Base-by-base conservation (phyloP, 2,329 filamentous ascomycete genomes). In the Aspergillus sergii region DNA sequence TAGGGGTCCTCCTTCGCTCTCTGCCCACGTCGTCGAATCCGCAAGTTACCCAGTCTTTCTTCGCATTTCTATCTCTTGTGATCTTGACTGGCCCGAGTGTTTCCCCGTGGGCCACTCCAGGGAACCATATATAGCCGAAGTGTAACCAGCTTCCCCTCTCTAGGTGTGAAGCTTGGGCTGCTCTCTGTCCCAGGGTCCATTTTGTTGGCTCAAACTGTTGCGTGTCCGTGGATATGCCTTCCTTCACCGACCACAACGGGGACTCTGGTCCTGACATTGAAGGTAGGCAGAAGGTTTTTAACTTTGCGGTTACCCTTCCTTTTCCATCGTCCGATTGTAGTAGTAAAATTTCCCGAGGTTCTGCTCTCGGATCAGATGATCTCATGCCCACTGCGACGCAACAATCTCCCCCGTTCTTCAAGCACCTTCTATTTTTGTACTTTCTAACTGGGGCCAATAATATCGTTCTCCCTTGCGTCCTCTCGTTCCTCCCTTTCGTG, bases 251-350 rank as follows among this genome's bases (percentile, higher is more conserved):
- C 62, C 65, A 70, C 56, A 66, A 66, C 59, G 60, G 57, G 60
- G 67, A 68, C 56, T 60, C 63, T 32, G 68, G 66, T 48, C 60
- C 66, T 61, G 69, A 72, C 60, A 62, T 65, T 67, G 68, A 71
- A 73, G 74, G 74, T 76, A 75, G 70, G 74, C 68, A 39, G 54
- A 23, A 26, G 43, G 21, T 43, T 46, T 51, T 64, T 66, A 65
- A 55, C 62, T 60, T 57, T 59, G 16, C 57, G 53, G 21, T 61
- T 51, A 32, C 56, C 61, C 62, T 51, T 48, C 46, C 54, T 60
- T 55, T 58, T 41, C 65, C 57, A 45, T 63, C 58, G 39, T 59
- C 50, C 56, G 61, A 54, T 62, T 61, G 68, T 67, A 67, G 66
- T 60, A 61, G 68, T 67, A 66, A 63, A 58, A 55, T 57, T 55